phyloP scores from a whole-genome alignment of 805 yeast genomes.

The Torulaspora quercuum region DNA sequence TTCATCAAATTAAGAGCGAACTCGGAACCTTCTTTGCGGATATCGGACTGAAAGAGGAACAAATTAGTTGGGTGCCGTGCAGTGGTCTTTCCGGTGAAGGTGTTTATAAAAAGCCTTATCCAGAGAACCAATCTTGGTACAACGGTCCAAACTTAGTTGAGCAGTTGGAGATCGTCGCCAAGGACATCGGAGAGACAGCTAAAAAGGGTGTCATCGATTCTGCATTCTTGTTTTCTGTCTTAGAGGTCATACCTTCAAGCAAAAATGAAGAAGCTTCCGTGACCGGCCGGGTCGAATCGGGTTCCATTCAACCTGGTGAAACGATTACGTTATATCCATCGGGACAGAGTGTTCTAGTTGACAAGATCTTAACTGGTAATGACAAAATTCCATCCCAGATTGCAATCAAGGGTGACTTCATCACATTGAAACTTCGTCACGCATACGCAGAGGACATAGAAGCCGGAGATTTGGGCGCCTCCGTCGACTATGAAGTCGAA shows the following conservation, averaged over 20 bases:
- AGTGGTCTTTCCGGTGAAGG: slow-evolving; percentile 96
- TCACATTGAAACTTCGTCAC: slow-evolving; percentile 42
- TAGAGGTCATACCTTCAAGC: slow-evolving; percentile 55
- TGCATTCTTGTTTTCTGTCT: slow-evolving; percentile 56
- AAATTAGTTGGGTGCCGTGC: slow-evolving; percentile 86
- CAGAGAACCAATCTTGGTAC: slow-evolving; percentile 22
- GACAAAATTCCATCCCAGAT: slow-evolving; percentile 22
- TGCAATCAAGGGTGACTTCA: slow-evolving; percentile 56
- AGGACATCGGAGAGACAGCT: slow-evolving; percentile 14
- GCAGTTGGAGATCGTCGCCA: slow-evolving; percentile 56
- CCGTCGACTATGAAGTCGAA: slow-evolving; percentile 44
- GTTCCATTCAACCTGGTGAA: slow-evolving; percentile 68
- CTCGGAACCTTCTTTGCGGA: slow-evolving; percentile 71
- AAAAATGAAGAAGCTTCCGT: slow-evolving; percentile 50
- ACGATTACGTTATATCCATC: slow-evolving; percentile 55
- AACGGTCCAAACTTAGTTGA: slow-evolving; percentile 46
- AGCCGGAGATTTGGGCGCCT: slow-evolving; percentile 64
- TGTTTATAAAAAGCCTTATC: slow-evolving; percentile 68
- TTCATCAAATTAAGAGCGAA: slow-evolving; percentile 83
- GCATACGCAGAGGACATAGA: slow-evolving; percentile 45
- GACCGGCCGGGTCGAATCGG: slow-evolving; percentile 35
- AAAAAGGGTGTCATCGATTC: slow-evolving; percentile 33
- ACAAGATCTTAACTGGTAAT: slow-evolving; percentile 32
- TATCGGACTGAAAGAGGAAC: slow-evolving; percentile 77
- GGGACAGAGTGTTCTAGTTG: slow-evolving; percentile 39